A percentile compares a stretch with the other conserved stretches of the same genome.
Evolutionary conservation across 768 basidiomycete species (phyloP).

Genomic region (Lactarius pseudohatsudake): DNA sequence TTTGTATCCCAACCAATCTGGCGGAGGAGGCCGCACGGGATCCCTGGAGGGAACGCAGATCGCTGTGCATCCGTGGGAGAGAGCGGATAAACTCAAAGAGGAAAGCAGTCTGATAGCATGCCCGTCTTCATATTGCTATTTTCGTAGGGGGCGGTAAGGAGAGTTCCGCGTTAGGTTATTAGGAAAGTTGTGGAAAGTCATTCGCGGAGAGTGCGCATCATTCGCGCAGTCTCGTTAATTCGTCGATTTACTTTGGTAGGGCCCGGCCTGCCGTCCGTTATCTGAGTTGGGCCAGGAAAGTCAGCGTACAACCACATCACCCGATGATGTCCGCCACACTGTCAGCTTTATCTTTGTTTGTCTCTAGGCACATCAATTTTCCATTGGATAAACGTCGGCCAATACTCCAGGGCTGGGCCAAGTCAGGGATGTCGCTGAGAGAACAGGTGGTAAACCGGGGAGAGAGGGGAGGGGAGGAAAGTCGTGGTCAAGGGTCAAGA

Average conservation of each 20-base stretch:
- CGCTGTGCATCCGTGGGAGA: neutral
- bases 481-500: neutral
- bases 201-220: neutral
- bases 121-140: too few species aligned
- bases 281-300: neutral
- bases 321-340: neutral
- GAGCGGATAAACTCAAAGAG: neutral
- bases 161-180: neutral
- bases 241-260: neutral
- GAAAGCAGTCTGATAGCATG: neutral
- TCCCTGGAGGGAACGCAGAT: neutral
- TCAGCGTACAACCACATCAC: neutral
- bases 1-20: neutral
- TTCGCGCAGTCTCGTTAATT: neutral
- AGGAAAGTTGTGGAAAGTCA: neutral
- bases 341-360: neutral
- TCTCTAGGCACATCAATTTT: neutral
- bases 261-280: neutral
- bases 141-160: neutral
- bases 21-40: neutral
- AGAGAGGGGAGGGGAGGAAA: neutral
- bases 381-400: neutral
- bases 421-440: neutral
- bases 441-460: neutral
- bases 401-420: neutral